These are phyloP conservation scores for Mycena olivaceomarginata DNA, from an alignment of 768 basidiomycete species.

Conservation along the genomic window DNA sequence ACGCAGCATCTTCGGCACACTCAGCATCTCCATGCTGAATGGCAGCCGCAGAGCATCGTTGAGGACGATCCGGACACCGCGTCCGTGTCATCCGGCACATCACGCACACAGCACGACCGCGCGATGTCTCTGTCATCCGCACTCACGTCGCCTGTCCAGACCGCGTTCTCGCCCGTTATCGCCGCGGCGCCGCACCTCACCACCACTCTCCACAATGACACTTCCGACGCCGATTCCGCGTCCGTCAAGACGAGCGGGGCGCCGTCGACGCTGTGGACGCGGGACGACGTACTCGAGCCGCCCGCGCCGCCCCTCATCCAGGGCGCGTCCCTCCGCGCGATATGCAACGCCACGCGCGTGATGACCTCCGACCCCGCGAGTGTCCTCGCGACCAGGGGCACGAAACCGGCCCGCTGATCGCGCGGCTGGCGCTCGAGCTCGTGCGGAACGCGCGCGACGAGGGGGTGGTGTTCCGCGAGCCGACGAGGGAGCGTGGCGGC, in stretches of 20 bases:
- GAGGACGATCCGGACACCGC: slow-evolving; percentile 53
- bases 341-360: slow-evolving; percentile 89
- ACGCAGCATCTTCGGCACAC: slow-evolving; percentile 82
- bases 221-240: slow-evolving; percentile 32
- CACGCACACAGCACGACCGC: slow-evolving; percentile 46
- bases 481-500: slow-evolving; percentile 69
- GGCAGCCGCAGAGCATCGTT: slow-evolving; percentile 28
- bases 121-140: slow-evolving; percentile 47
- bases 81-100: slow-evolving; percentile 55
- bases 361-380: slow-evolving; percentile 89
- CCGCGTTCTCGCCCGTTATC: slow-evolving; percentile 59
- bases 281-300: slow-evolving; percentile 47
- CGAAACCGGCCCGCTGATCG: slow-evolving; percentile 78
- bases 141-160: slow-evolving; percentile 63
- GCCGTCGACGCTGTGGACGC: slow-evolving; percentile 44
- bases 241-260: slow-evolving; percentile 43
- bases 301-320: slow-evolving; percentile 60
- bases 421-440: slow-evolving; percentile 79
- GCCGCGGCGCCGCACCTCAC: slow-evolving; percentile 67
- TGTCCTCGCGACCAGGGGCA: slow-evolving; percentile 81
- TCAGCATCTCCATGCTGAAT: slow-evolving; percentile 82
- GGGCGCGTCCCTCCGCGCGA: slow-evolving; percentile 83
- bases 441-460: slow-evolving; percentile 82
- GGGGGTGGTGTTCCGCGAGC: slow-evolving; percentile 68
- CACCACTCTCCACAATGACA: slow-evolving; percentile 57